Percentiles rank a stretch among this genome's conserved stretches.
These are phyloP conservation scores for Grigorovia jiainica DNA, from an alignment of 805 yeast genomes.

Conservation along the genomic window DNA sequence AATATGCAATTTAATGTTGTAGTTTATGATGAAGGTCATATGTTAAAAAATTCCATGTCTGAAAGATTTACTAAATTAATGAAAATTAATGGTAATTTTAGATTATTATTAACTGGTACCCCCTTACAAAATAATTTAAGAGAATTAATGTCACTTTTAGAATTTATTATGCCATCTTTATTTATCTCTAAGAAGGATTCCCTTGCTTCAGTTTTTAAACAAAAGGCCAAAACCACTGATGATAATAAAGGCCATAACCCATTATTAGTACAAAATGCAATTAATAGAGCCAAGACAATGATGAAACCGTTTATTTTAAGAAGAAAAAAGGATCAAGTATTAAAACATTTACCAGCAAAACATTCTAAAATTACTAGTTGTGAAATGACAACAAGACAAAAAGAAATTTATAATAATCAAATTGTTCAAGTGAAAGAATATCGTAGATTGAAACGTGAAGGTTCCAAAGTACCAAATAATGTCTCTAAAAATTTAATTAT, in stretches of 20 bases:
- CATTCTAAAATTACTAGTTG: conserved; percentile 56
- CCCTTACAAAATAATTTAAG: conserved; percentile 89
- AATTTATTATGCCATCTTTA: conserved; percentile 79
- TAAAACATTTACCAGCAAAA: conserved; percentile 80
- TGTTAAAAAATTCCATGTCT: conserved; percentile 80
- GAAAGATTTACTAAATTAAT: conserved; percentile 84
- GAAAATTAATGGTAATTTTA: conserved; percentile 73
- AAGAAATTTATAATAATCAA: conserved; percentile 50
- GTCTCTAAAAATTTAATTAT: conserved; percentile 59
- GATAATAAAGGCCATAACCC: conserved; percentile 56
- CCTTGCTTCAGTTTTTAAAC: conserved; percentile 73
- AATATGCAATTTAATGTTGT: conserved; percentile 72
- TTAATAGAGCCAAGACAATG: conserved; percentile 89
- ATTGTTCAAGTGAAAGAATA: conserved; percentile 35
- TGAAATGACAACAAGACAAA: conserved; percentile 47
- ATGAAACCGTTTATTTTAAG: conserved; percentile 96
- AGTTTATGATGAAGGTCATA: conserved; percentile 96
- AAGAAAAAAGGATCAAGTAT: conserved; percentile 84
- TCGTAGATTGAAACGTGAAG: conserved; percentile 9
- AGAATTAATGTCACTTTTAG: conserved; percentile 81
- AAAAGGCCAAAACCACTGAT: conserved; percentile 64
- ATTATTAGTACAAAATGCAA: conserved; percentile 80
- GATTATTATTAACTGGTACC: conserved; percentile 88
- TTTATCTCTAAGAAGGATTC: conserved; percentile 79
- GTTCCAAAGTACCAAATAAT: conserved; percentile 18